Evolutionary conservation across 108 stramenopile genomes (phyloP), one percentile per base, ranked within the genome.

Genomic region (Skeletonema potamos): DNA sequence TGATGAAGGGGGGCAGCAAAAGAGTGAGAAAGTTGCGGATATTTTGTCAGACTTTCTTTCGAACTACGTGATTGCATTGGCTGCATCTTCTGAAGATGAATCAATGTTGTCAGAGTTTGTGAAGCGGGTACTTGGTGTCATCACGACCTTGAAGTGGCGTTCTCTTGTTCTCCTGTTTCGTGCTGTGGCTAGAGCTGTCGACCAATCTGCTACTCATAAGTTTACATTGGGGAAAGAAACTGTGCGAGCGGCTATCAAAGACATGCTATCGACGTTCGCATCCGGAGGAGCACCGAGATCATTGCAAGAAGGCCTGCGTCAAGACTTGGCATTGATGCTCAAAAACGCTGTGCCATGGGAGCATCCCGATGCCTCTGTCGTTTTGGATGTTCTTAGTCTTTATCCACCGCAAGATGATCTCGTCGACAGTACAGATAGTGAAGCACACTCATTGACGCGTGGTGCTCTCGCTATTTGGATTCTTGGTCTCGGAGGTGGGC

Each of bases 251-350:
- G 54, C 68, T 2, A 70, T 81, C 39, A 48, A 68, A 55, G 54
- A 72, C 13, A 66, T 81, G 34, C 39, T 62, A n/a, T 67, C 68
- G 13, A 27, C 57, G 9, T 81, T 81, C 54, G 68, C 79, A 30
- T 81, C 79, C 1, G 79, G 79, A 30, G 79, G 79, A 34, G 79
- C 79, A 7, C 79, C 79, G n/a, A 66, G 70, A 41, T 66, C 79
- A 6, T 56, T 74, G 68, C 79, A 81, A 46, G 64, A 73, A 57
- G 64, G 33, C 8, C 30, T 81, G 56, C 64, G 46, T 30, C 44
- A 39, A 22, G 68, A 73, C 64, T 66, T 81, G 68, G 62, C 73
- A 2, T 28, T 70, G 9, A 62, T 58, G 15, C 44, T 81, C 27
- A 68, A 69, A 43, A 62, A 73, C 28, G 48, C 79, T 34, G 65